Conservation (phyloP, 169 alveolate species). For the Perkinsus olseni region DNA sequence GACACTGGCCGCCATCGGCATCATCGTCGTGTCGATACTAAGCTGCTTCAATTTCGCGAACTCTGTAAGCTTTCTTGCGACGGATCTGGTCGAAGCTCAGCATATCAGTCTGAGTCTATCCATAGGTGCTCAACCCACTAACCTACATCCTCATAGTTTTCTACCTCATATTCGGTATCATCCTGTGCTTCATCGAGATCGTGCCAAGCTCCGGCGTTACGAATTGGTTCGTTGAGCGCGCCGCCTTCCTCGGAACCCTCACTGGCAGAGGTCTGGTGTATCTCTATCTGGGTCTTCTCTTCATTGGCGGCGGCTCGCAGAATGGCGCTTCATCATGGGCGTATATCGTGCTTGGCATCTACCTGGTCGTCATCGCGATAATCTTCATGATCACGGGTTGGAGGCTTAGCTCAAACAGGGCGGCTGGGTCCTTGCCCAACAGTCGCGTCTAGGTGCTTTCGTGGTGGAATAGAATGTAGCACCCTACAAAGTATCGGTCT, state of each 20-base stretch:
- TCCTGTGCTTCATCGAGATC: not conserved
- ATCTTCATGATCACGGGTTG: not conserved
- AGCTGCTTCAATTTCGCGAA: not conserved
- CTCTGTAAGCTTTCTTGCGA: not conserved
- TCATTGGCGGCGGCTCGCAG: not conserved
- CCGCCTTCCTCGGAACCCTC: not conserved
- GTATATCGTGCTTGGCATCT: not conserved
- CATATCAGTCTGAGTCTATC: not conserved
- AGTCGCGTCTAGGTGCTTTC: too few species aligned
- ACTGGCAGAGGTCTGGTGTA: not conserved
- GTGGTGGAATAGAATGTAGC: too few species aligned
- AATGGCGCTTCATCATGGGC: not conserved
- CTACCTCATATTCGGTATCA: not conserved
- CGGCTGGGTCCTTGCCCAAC: not conserved
- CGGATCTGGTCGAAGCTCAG: too few species aligned
- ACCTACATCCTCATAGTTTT: not conserved
- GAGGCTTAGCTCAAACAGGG: not conserved
- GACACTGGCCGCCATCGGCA: not conserved
- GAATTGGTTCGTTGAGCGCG: not conserved
- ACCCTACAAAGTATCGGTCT: too few species aligned
- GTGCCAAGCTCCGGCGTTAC: not conserved
- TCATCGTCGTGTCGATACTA: not conserved
- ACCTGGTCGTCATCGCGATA: not conserved
- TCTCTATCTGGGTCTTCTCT: not conserved
- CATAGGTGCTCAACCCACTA: not conserved